Evolutionary conservation across 768 basidiomycete species (phyloP).

Genomic region (Auricularia cornea): DNA sequence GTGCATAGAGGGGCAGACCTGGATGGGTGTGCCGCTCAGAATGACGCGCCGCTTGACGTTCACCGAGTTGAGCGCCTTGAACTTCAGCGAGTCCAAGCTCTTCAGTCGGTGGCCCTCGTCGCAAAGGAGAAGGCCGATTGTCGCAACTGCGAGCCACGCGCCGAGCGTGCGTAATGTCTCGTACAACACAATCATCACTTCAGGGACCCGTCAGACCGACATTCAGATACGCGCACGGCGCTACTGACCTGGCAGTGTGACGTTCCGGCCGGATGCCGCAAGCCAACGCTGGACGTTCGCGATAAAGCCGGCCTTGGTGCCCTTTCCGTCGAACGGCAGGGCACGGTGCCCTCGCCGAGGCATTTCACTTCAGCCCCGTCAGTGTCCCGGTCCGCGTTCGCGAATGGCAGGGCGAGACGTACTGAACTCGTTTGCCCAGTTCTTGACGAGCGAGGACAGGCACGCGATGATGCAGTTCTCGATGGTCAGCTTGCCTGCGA

Average conservation of each 20-base stretch:
- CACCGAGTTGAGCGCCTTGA: conserved; percentile 70
- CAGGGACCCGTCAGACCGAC: background rate
- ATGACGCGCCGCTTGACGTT: conserved; percentile 89
- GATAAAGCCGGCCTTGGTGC: conserved; percentile 71
- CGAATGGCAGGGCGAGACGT: conserved; percentile 16
- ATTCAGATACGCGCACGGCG: background rate
- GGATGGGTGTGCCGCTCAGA: conserved; percentile 88
- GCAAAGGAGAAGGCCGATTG: conserved; percentile 86
- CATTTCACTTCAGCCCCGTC: conserved; percentile 64
- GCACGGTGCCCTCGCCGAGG: conserved; percentile 79
- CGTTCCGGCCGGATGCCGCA: conserved; percentile 76
- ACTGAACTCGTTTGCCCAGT: conserved; percentile 98
- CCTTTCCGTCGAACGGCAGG: conserved; percentile 85
- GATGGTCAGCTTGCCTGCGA: conserved; percentile 75
- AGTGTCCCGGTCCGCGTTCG: background rate
- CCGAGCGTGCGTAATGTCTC: conserved; percentile 84
- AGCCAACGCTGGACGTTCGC: conserved; percentile 84
- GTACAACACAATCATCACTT: conserved; percentile 98
- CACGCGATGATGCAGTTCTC: conserved; percentile 98
- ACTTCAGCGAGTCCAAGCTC: conserved; percentile 92
- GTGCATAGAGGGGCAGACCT: conserved; percentile 39
- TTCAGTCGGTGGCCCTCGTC: conserved; percentile 97
- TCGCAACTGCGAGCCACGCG: conserved; percentile 65
- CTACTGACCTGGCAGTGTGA: conserved; percentile 76
- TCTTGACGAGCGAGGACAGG: conserved; percentile 92